phyloP scores from a whole-genome alignment of 2,329 filamentous ascomycete species.

The Hypoxylon sp. region DNA sequence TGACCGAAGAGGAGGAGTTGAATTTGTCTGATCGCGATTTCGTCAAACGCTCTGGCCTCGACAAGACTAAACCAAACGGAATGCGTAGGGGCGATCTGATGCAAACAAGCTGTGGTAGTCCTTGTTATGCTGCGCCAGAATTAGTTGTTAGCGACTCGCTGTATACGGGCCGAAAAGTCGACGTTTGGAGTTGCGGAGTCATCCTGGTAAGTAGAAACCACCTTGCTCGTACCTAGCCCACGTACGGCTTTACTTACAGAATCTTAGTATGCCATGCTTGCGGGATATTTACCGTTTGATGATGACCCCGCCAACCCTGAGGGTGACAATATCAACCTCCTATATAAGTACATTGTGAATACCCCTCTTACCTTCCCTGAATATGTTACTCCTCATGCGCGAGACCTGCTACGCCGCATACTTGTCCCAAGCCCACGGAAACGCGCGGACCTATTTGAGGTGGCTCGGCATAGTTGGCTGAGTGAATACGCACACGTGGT shows the following conservation, averaged over 20 bases:
- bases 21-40: conserved; percentile 89
- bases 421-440: conserved; percentile 95
- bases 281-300: conserved; percentile 96
- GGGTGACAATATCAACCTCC: conserved; percentile 97
- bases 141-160: conserved; percentile 97
- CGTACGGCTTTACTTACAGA: conserved; percentile 45
- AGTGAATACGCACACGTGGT: conserved; percentile 98
- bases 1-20: conserved; percentile 90
- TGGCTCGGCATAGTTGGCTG: conserved; percentile 97
- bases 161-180: conserved; percentile 97
- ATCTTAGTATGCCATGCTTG: conserved; percentile 96
- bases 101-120: conserved; percentile 98
- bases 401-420: conserved; percentile 92
- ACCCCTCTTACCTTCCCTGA: conserved; percentile 98
- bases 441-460: conserved; percentile 95
- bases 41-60: conserved; percentile 87
- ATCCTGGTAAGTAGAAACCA: conserved; percentile 81
- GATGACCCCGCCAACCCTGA: conserved; percentile 98
- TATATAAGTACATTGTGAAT: conserved; percentile 99
- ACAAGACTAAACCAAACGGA: conserved; percentile 81
- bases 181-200: conserved; percentile 99
- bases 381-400: conserved; percentile 96
- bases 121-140: conserved; percentile 97
- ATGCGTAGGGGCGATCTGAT: conserved; percentile 92
- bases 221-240: neutral